Conservation (phyloP, 495 filamentous ascomycete species). For the Tuber aestivum region DNA sequence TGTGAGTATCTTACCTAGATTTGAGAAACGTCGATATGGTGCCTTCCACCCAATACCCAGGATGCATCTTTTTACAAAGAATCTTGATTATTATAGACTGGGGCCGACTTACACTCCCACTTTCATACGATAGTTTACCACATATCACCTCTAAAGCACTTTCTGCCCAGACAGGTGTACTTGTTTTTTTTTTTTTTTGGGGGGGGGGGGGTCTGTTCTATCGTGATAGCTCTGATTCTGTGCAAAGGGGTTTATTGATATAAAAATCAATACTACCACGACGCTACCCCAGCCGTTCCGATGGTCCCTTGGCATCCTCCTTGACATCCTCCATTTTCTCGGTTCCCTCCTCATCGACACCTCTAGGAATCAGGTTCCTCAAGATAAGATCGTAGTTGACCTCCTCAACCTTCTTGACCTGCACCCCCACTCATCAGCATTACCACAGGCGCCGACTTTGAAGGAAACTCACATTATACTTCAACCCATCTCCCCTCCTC, state of each 20-base stretch:
- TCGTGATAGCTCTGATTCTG: background rate
- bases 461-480: slow-evolving; percentile 68
- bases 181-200: too few relatives aligned
- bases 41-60: background rate
- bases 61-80: background rate
- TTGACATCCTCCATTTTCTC: slow-evolving; percentile 4
- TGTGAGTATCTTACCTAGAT: background rate
- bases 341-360: background rate
- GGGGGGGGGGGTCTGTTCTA: background rate
- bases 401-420: slow-evolving; percentile 94
- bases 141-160: background rate
- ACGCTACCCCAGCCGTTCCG: background rate
- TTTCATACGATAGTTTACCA: background rate
- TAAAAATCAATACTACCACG: background rate
- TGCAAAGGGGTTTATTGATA: background rate
- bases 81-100: background rate
- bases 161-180: background rate
- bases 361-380: slow-evolving; percentile 64
- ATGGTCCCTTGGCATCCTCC: background rate
- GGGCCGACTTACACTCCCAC: background rate
- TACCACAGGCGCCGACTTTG: background rate
- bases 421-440: slow-evolving; percentile 14
- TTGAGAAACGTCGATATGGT: background rate
- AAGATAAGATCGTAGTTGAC: slow-evolving; percentile 92
- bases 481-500: slow-evolving; percentile 83